Conservation (phyloP, 768 basidiomycete genomes). For the Tulasnella sp. region DNA sequence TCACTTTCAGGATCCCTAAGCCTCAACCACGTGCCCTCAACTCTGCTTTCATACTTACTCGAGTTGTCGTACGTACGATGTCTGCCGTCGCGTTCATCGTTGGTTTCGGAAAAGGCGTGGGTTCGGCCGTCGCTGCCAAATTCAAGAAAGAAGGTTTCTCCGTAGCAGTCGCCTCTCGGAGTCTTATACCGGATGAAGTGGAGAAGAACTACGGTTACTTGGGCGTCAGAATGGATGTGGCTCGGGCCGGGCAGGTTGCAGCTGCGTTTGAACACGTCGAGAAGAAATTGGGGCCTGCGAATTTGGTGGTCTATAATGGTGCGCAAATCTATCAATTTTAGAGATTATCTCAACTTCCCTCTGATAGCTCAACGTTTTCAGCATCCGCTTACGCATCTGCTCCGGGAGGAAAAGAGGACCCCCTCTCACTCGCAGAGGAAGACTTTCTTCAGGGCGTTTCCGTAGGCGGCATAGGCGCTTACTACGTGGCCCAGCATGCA, state of each 20-base stretch:
- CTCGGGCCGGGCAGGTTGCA: not conserved
- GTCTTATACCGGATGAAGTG: not conserved
- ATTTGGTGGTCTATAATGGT: slow-evolving; percentile 15
- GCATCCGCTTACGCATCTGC: not conserved
- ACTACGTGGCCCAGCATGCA: slow-evolving; percentile 5
- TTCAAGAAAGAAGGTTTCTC: slow-evolving; percentile 4
- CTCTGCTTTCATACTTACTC: no score
- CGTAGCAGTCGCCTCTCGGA: slow-evolving; percentile 6
- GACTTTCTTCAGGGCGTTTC: slow-evolving; percentile 9
- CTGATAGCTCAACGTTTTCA: not conserved
- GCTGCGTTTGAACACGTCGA: not conserved
- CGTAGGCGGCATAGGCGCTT: slow-evolving; percentile 5
- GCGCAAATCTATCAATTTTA: not conserved
- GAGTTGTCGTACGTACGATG: no score
- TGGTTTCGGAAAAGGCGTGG: slow-evolving; percentile 13
- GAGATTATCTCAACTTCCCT: not conserved
- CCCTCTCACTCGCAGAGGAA: not conserved
- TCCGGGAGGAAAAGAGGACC: slow-evolving; percentile 5
- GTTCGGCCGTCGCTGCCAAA: slow-evolving; percentile 9
- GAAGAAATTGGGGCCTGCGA: slow-evolving; percentile 5
- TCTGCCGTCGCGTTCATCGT: slow-evolving; percentile 7
- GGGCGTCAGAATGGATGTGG: not conserved
- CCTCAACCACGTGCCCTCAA: no score
- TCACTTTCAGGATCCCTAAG: no score
- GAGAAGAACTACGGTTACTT: not conserved